Evolutionary conservation across 495 filamentous ascomycete species (phyloP), one percentile per base, ranked within the genome.

Genomic region (Chlorociboria aeruginascens): DNA sequence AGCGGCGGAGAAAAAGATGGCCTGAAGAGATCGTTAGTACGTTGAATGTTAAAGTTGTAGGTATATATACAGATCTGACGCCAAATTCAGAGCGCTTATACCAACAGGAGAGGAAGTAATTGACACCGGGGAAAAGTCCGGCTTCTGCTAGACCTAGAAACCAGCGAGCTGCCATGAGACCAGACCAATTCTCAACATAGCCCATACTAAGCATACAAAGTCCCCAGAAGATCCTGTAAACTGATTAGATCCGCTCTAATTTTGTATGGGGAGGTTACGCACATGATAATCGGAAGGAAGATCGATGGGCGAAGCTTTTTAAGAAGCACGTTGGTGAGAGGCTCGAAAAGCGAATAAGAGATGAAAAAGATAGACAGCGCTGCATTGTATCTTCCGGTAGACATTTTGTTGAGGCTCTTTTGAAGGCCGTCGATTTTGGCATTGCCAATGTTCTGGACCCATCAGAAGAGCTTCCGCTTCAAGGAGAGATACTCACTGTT

Each of bases 101-200:
- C 58, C 77, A 83, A 60, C 83, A 87, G 0, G 81, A 83, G 1
- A 94, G 68, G 59, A 89, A 92, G 60, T 89, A 93, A 55, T 83
- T 86, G 6, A 94, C 77, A 3, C 90, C 89, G 0, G 86, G 61
- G 86, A 89, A 0, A 92, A 68, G 33, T 11, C 87, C 89, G 9
- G 86, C 89, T 62, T 95, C 89, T 0, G 79, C 65, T 2, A 94
- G 63, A 2, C 89, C 89, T 0, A 96, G 72, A 62, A 90, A 94
- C 74, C 78, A 90, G 8, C 90, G 77, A 4, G 84, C 82, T 14
- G 85, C 79, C 76, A 89, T 80, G 32, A 95, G 72, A 3, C 87
- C 88, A 1, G 72, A 68, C 64, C 77, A 93, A 53, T 87, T 88
- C 20, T 81, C 67, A 0, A 85, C 78, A 17, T 94, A 72, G 1